Evolutionary conservation across 2,329 filamentous ascomycete genomes (phyloP), one percentile per base, ranked within the genome.

Genomic region (Ceratocystiopsis sp.): DNA sequence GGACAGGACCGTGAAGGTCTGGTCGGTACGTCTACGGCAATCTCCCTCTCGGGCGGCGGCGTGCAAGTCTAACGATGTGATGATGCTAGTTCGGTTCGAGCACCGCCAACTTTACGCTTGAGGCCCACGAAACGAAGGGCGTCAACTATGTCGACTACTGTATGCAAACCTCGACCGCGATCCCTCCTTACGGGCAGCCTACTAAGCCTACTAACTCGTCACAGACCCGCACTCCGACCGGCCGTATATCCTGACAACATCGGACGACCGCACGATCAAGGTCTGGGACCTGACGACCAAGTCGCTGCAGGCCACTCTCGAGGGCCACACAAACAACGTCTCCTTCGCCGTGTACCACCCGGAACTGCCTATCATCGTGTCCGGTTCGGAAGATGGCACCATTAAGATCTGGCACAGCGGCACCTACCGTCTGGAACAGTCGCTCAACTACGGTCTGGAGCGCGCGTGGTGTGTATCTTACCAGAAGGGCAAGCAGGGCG

Each of bases 211-310:
- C 34, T n/a, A 29, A 33, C 33, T 15, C 9, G 25, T 8, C 10
- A 7, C 14, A 48, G 47, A 81, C 55, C 77, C 77, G 12, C 76
- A 80, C 55, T 78, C 75, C 52, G 78, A 81, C 57, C 80, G 80
- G 60, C 78, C 78, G 21, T 96, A 98, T 57, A 78, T 98, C 38
- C 78, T 98, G 50, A 98, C 91, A 19, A 95, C 89, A 14, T 94
- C 86, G 9, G 91, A 98, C 59, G 91, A 96, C 62, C 78, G 84
- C 54, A 96, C 89, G 1, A 85, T 96, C 54, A 96, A 96, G 69
- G 77, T 98, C 44, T 98, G 91, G 89, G 91, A 98, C 59, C 96
- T 98, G 68, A 96, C 89, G 13, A 96, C 87, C 40, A 98, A 98
- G 65, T 91, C 86, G 13, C 69, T 96, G 51, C 95, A 96, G 57